These are phyloP conservation scores for Pseudoscleropodium purum DNA, from an alignment of 225 moss, liverwort and hornwort species.

Conservation along the genomic window DNA sequence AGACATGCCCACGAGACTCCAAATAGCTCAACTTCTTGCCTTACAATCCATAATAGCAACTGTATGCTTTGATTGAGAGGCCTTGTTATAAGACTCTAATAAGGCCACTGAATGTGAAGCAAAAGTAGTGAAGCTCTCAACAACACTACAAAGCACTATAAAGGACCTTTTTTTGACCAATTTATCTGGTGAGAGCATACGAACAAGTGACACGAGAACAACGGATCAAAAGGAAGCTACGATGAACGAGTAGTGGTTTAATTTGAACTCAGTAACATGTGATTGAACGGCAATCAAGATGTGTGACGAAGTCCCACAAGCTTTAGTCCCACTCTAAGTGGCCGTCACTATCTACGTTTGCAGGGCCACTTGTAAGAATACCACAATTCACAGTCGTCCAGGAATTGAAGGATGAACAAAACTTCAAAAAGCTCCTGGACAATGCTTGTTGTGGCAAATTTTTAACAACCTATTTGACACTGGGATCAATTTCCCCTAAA, in stretches of 20 bases:
- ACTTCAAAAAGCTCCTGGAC: neutral
- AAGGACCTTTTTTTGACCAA: neutral
- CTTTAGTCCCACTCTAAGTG: too few species aligned
- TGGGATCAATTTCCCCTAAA: constrained; percentile 82
- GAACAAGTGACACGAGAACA: neutral
- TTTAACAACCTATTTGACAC: constrained; percentile 25
- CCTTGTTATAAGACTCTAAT: neutral
- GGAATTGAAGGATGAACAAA: neutral
- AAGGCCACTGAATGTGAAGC: neutral
- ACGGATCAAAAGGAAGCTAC: neutral
- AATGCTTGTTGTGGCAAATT: neutral
- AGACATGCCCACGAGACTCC: neutral
- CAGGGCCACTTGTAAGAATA: neutral
- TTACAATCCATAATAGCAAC: neutral
- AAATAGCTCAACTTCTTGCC: neutral
- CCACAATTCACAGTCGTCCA: neutral
- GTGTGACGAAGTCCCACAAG: neutral
- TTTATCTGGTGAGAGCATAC: neutral
- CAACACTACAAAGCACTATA: neutral
- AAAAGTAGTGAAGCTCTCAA: neutral
- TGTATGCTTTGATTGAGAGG: neutral
- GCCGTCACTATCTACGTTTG: neutral
- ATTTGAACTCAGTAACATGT: neutral
- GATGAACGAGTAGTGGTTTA: neutral
- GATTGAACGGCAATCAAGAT: neutral